These are phyloP conservation scores for Monilinia polystroma DNA, from an alignment of 2,329 filamentous ascomycete species.

Conservation along the genomic window DNA sequence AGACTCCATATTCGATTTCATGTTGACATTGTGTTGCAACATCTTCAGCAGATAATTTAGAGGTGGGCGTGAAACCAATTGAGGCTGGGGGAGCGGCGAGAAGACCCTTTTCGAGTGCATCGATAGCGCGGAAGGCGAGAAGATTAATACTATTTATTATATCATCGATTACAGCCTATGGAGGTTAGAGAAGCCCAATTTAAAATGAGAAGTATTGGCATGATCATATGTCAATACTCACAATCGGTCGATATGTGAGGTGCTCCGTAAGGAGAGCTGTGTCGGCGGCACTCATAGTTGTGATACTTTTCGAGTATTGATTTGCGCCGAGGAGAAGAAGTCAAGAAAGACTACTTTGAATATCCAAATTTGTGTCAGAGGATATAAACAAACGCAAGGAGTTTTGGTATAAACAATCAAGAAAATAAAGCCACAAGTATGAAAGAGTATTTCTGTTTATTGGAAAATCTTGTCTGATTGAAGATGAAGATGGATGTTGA, in stretches of 20 bases:
- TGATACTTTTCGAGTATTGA: background rate
- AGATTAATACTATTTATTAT: constrained; percentile 97
- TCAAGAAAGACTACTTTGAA: too few relatives aligned
- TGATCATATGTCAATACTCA: constrained; percentile 47
- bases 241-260: constrained; percentile 89
- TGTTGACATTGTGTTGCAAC: constrained; percentile 53
- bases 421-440: background rate
- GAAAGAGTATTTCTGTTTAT: background rate
- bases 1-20: constrained; percentile 86
- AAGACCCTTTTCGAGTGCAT: constrained; percentile 81
- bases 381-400: background rate
- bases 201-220: background rate
- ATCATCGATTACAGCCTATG: constrained; percentile 88
- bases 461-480: background rate
- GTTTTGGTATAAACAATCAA: background rate
- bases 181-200: constrained; percentile 25
- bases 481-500: constrained; percentile 18
- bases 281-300: constrained; percentile 37
- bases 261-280: constrained; percentile 86
- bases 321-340: constrained; percentile 3
- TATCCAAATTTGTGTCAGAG: background rate
- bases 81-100: constrained; percentile 68
- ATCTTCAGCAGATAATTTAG: constrained; percentile 39
- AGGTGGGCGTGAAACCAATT: constrained; percentile 71
- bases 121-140: constrained; percentile 84